Percentiles rank a stretch among this genome's conserved stretches.
These are phyloP conservation scores for Ogataea ganodermae DNA, from an alignment of 805 yeast genomes.

Conservation along the genomic window DNA sequence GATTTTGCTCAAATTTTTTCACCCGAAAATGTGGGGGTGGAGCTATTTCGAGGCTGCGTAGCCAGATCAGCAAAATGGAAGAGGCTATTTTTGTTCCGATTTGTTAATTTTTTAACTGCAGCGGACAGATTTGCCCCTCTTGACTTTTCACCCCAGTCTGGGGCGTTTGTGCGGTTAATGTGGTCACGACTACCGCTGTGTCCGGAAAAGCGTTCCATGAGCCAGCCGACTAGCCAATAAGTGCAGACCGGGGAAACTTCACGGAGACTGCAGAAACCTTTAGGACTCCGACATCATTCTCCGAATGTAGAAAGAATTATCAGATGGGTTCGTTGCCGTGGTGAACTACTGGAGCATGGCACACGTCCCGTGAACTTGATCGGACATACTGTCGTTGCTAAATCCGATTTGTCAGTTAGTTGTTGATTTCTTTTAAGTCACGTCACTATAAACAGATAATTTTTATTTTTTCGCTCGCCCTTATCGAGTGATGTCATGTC, in stretches of 20 bases:
- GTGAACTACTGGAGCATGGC: neutral
- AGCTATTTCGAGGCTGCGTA: constrained; percentile 5
- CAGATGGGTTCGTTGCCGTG: neutral
- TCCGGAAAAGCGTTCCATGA: neutral
- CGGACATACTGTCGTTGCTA: neutral
- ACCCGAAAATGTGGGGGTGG: constrained; percentile 20
- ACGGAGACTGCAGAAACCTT: neutral
- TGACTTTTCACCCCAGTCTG: neutral
- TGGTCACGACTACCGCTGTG: neutral
- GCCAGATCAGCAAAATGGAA: constrained; percentile 4
- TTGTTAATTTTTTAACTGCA: constrained; percentile 12
- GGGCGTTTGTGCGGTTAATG: constrained; percentile 1
- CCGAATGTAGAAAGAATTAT: neutral
- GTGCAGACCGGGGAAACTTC: constrained; percentile 1
- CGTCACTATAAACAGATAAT: no score
- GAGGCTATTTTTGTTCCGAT: constrained; percentile 27
- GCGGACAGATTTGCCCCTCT: constrained; percentile 11
- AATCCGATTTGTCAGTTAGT: neutral
- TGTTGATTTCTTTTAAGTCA: no score
- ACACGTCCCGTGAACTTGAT: neutral
- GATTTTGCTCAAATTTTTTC: constrained; percentile 13
- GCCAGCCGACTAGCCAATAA: constrained; percentile 5
- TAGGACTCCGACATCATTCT: neutral
- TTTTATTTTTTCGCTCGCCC: no score
- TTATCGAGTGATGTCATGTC: neutral